Evolutionary conservation across 352 stramenopile species (phyloP).

Genomic region (Globisporangium perplexum): DNA sequence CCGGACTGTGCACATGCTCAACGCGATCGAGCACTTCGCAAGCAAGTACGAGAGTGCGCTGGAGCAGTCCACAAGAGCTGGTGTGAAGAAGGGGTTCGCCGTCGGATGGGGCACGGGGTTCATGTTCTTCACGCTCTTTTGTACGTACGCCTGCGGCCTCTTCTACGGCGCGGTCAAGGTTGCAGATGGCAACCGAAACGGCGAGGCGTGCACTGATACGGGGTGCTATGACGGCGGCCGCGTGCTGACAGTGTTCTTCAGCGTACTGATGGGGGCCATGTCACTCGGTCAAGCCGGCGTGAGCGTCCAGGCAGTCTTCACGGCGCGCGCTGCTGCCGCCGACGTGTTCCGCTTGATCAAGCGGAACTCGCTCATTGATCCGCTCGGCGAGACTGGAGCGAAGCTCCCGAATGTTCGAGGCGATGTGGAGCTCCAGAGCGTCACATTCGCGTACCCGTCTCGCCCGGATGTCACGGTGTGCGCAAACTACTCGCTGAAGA

Average conservation of each 20-base stretch:
- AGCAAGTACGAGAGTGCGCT: constrained; percentile 54
- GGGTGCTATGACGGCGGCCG: constrained; percentile 54
- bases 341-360: constrained; percentile 67
- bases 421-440: constrained; percentile 76
- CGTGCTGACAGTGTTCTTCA: constrained; percentile 67
- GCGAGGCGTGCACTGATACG: constrained; percentile 28
- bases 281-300: constrained; percentile 56
- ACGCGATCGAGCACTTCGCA: constrained; percentile 50
- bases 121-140: constrained; percentile 62
- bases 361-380: constrained; percentile 47
- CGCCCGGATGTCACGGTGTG: constrained; percentile 44
- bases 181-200: constrained; percentile 46
- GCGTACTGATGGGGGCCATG: constrained; percentile 64
- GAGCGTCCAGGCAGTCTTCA: constrained; percentile 42
- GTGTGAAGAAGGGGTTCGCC: constrained; percentile 41
- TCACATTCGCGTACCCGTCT: constrained; percentile 66
- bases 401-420: constrained; percentile 21
- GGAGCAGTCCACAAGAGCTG: constrained; percentile 30
- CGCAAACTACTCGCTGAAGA: constrained; percentile 43
- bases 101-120: constrained; percentile 50
- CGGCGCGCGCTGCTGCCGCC: constrained; percentile 43
- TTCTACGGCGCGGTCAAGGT: constrained; percentile 71
- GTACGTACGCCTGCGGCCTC: constrained; percentile 70
- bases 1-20: constrained; percentile 76
- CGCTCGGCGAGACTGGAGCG: constrained; percentile 22